Evolutionary conservation across 805 yeast genomes (phyloP).

Genomic region (Lipomyces sp.): DNA sequence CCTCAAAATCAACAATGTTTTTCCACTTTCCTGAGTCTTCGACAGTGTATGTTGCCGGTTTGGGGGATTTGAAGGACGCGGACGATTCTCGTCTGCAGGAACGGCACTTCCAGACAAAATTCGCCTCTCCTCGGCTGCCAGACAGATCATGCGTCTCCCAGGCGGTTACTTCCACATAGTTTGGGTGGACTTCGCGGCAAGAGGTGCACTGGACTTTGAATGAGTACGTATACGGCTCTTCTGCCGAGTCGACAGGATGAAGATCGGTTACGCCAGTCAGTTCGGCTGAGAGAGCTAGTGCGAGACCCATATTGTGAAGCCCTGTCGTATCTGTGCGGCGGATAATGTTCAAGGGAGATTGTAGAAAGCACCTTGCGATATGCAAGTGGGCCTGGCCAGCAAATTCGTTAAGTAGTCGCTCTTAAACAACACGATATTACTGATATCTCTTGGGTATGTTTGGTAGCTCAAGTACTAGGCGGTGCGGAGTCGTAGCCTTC

Average conservation of each 20-base stretch:
- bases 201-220: slow-evolving; percentile 62
- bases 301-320: slow-evolving; percentile 20
- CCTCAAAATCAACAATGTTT: slow-evolving; percentile 64
- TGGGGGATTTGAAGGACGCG: slow-evolving; percentile 32
- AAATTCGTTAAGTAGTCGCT: too few species aligned
- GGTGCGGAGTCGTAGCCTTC: too few species aligned
- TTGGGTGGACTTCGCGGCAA: slow-evolving; percentile 75
- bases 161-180: slow-evolving; percentile 35
- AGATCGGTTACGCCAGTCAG: slow-evolving; percentile 55
- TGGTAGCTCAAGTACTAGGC: too few species aligned
- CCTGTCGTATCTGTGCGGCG: background rate
- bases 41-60: slow-evolving; percentile 36
- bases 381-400: too few species aligned
- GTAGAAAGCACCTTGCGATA: too few species aligned
- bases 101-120: slow-evolving; percentile 73
- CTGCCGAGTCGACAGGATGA: slow-evolving; percentile 57
- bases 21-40: slow-evolving; percentile 47
- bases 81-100: slow-evolving; percentile 49
- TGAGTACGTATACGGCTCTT: slow-evolving; percentile 67
- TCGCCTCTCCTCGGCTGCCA: slow-evolving; percentile 79
- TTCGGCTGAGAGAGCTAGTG: slow-evolving; percentile 41
- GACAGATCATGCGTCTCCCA: slow-evolving; percentile 41
- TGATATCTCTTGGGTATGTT: too few species aligned
- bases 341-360: background rate
- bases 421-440: too few species aligned